These are phyloP conservation scores for Vanderwaltozyma verrucispora DNA, from an alignment of 805 yeast species.

Conservation along the genomic window DNA sequence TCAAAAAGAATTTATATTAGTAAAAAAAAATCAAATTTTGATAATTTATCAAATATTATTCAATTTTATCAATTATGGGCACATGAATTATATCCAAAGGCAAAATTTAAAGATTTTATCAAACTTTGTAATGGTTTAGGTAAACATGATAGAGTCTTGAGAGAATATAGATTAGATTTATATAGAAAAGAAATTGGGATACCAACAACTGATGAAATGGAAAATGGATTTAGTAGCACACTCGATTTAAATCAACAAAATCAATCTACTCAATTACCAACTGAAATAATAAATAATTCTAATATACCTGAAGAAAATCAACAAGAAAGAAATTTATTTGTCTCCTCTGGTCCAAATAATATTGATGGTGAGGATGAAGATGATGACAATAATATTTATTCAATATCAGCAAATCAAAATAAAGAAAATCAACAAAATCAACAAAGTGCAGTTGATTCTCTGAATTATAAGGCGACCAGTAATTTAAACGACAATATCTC, in stretches of 20 bases:
- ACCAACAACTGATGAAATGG: conserved; percentile 1
- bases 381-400: neutral
- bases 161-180: conserved; percentile 32
- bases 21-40: conserved; percentile 15
- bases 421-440: neutral
- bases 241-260: neutral
- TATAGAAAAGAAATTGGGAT: conserved; percentile 31
- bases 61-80: conserved; percentile 66
- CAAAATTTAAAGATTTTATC: conserved; percentile 62
- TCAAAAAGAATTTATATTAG: conserved; percentile 28
- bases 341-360: neutral
- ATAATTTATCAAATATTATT: conserved; percentile 31
- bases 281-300: neutral
- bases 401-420: neutral
- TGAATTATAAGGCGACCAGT: no score
- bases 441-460: no score
- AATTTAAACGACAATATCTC: neutral
- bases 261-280: no score
- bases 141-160: conserved; percentile 31
- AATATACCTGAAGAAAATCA: neutral
- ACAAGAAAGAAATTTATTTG: neutral
- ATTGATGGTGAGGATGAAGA: neutral
- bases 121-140: conserved; percentile 43
- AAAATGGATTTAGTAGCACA: neutral
- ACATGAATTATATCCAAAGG: conserved; percentile 67